phyloP scores from a whole-genome alignment of 306 rosid genomes.

The Albizia julibrissin region DNA sequence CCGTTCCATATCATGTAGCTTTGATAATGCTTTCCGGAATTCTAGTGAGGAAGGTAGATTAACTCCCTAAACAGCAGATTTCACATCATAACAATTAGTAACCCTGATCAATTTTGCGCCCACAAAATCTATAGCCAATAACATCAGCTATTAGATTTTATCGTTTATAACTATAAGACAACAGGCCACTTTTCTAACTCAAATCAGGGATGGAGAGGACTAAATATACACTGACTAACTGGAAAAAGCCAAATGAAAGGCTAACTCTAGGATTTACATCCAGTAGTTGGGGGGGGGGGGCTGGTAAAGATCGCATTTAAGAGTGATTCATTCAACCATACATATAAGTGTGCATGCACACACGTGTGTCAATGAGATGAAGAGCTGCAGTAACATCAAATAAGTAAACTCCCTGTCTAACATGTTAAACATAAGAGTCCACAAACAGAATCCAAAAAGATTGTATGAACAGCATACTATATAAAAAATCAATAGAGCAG shows the following conservation, averaged over 20 bases:
- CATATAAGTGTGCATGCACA: not conserved
- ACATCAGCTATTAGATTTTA: not conserved
- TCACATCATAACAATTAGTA: conserved; percentile 25
- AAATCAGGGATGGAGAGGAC: not conserved
- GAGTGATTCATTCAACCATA: not conserved
- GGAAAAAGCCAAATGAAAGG: conserved; percentile 20
- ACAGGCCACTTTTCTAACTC: not conserved
- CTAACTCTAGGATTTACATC: not conserved
- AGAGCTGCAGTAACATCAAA: conserved; percentile 13
- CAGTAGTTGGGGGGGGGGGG: conserved; percentile 4
- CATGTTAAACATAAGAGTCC: not conserved
- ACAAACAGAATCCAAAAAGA: not conserved
- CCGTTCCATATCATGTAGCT: conserved; percentile 15
- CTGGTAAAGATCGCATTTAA: not conserved
- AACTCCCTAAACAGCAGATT: conserved; percentile 62
- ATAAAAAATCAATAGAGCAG: conserved; percentile 7
- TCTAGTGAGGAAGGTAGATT: conserved; percentile 64
- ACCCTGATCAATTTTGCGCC: not conserved
- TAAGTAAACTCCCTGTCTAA: not conserved
- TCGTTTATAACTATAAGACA: not conserved
- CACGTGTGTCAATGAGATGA: not conserved
- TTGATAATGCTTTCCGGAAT: conserved; percentile 7
- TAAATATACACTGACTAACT: conserved; percentile 7
- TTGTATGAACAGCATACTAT: not conserved
- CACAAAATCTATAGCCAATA: conserved; percentile 16